phyloP scores from a whole-genome alignment of 192 early-diverging fungal genomes.

The Neocallimastix lanati region DNA sequence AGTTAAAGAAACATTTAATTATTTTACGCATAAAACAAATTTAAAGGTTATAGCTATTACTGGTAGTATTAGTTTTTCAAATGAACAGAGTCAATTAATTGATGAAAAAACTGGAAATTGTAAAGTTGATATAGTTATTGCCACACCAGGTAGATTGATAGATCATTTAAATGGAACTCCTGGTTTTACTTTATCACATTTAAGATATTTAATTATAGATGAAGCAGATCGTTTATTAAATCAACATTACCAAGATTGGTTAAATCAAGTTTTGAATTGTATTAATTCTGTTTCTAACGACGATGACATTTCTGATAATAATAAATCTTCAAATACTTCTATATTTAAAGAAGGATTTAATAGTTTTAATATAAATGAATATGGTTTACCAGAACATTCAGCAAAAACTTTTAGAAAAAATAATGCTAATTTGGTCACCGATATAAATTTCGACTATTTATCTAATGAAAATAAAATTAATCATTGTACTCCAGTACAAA shows the following conservation, averaged over 20 bases:
- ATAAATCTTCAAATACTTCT: neutral
- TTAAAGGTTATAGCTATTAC: conserved; percentile 35
- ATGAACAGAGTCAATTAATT: neutral
- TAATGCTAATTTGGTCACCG: neutral
- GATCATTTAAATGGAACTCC: conserved; percentile 73
- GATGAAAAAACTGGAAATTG: conserved; percentile 9
- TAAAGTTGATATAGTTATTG: conserved; percentile 72
- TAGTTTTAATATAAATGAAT: neutral
- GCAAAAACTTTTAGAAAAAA: neutral
- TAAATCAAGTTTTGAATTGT: conserved; percentile 37
- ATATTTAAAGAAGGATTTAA: no score
- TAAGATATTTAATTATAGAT: conserved; percentile 85
- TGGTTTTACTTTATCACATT: conserved; percentile 77
- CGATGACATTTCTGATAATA: neutral
- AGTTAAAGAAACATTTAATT: conserved; percentile 70
- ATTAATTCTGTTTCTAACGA: neutral
- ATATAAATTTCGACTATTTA: neutral
- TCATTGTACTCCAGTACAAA: conserved; percentile 41
- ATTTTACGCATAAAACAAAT: conserved; percentile 52
- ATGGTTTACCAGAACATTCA: neutral
- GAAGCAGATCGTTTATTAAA: conserved; percentile 89
- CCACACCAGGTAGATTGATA: conserved; percentile 85
- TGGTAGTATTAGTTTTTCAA: neutral
- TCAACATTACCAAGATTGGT: conserved; percentile 86
- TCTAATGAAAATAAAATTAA: conserved; percentile 8